Base-by-base conservation (phyloP, 1,139 yeast genomes). In the Debaryomyces subglobosus region DNA sequence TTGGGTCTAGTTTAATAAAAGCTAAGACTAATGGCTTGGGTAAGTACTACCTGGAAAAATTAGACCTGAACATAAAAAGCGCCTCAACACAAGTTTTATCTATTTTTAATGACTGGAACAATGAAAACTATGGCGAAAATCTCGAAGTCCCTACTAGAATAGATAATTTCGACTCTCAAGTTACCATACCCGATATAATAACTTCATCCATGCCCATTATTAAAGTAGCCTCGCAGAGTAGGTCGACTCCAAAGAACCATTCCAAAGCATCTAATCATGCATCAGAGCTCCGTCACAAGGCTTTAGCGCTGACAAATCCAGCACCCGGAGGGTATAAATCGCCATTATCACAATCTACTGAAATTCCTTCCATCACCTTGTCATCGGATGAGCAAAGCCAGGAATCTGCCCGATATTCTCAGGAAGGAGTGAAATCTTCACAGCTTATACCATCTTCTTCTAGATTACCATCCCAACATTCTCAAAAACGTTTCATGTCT, bases 21-120 rank as follows among this genome's bases (percentile, higher is more conserved):
- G 63, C 63, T 3, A 55, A 52, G 41, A 50, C 61, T 0, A 45
- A 51, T 12, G 48, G 49, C 12, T 40, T 60, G 2, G 18, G 50
- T 2, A 42, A 51, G 1, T 18, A 47, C 10, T 55, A 58, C 16
- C 42, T 53, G 10, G 21, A 49, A 3, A 47, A 49, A 12, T 56
- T 51, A 7, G 51, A 56, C 0, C 35, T 52, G 13, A 54, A 54
- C 9, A 30, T 58, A n/a, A 40, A 52, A 3, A 33, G 49, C 1
- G 56, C 70, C 1, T 54, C 65, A 2, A 39, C 41, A 1, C 55
- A 59, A 43, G 65, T 69, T 1, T 56, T 60, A 42, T 50, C 58
- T 4, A 53, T 71, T 7, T 37, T 71, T 13, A 54, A 52, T 10
- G 61, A 58, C 10, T 72, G 77, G 77, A 69, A 67, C 40, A 48